Evolutionary conservation across 2,329 filamentous ascomycete species (phyloP).

Genomic region (Ophiostoma novo-ulmi): DNA sequence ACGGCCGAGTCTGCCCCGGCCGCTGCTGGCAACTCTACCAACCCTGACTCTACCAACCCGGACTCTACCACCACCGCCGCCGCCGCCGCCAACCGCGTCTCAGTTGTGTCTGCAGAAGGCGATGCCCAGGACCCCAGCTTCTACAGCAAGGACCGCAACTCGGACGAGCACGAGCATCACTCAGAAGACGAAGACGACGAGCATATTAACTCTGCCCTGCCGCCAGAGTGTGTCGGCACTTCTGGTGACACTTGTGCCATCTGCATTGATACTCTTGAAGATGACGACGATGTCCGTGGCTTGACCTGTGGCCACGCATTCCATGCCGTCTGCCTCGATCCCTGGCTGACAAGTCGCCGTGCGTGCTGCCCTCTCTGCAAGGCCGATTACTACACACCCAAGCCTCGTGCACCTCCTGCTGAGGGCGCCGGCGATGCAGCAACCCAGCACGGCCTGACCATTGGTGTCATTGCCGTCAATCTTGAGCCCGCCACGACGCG

Average conservation of each 20-base stretch:
- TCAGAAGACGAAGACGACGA: constrained; percentile 58
- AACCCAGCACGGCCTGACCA: not conserved
- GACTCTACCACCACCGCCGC: not conserved
- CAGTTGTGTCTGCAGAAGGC: constrained; percentile 12
- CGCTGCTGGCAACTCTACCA: not conserved
- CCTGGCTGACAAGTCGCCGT: constrained; percentile 89
- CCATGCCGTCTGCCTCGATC: constrained; percentile 91
- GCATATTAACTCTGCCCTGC: constrained; percentile 72
- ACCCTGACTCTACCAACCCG: not conserved
- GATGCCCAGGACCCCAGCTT: constrained; percentile 27
- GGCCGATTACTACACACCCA: constrained; percentile 93
- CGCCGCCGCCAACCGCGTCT: not conserved
- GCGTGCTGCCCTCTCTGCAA: constrained; percentile 98
- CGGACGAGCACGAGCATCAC: constrained; percentile 39
- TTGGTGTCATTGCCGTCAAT: not conserved
- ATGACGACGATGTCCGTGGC: constrained; percentile 91
- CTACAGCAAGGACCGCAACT: constrained; percentile 28
- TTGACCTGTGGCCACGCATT: constrained; percentile 96
- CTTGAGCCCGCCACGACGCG: not conserved
- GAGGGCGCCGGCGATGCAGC: constrained; percentile 32
- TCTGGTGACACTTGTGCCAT: constrained; percentile 94
- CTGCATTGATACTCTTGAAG: constrained; percentile 88
- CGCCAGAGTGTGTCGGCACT: constrained; percentile 71
- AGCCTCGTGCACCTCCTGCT: constrained; percentile 61
- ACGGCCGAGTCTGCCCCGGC: not conserved